Conservation (phyloP, 805 yeast species). For the Wickerhamomyces kurtzmanii region DNA sequence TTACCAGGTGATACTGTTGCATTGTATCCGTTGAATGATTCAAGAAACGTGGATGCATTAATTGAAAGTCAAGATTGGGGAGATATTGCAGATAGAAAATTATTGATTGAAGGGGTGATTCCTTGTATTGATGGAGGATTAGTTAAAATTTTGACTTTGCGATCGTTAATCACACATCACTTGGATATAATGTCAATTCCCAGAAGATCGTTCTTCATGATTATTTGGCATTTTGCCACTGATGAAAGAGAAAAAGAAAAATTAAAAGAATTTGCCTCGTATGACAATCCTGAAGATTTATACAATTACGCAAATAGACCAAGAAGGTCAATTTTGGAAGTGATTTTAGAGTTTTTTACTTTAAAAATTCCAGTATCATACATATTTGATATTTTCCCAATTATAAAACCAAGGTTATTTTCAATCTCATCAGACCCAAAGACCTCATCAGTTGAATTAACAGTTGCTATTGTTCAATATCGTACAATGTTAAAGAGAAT, state of each 20-base stretch:
- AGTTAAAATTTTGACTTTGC: conserved; percentile 51
- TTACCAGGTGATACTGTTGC: conserved; percentile 77
- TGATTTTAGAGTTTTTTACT: conserved; percentile 70
- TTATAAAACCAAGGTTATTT: conserved; percentile 71
- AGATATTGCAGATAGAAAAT: conserved; percentile 56
- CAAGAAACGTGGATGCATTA: conserved; percentile 51
- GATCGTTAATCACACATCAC: conserved; percentile 68
- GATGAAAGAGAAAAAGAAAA: conserved; percentile 72
- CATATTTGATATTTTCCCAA: conserved; percentile 69
- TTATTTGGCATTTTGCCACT: conserved; percentile 64
- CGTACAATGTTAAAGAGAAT: conserved; percentile 68
- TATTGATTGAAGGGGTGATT: conserved; percentile 13
- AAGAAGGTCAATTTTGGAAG: conserved; percentile 78
- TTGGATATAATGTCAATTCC: conserved; percentile 81
- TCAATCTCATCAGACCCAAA: conserved; percentile 67
- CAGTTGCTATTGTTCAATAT: conserved; percentile 81
- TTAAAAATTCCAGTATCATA: conserved; percentile 69
- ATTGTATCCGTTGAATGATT: conserved; percentile 66
- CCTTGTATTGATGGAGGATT: conserved; percentile 46
- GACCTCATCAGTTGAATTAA: conserved; percentile 42
- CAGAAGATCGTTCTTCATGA: conserved; percentile 67
- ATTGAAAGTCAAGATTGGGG: conserved; percentile 69
- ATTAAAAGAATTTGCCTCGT: conserved; percentile 60
- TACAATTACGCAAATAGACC: conserved; percentile 93
- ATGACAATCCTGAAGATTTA: conserved; percentile 71